Conservation (phyloP, 495 filamentous ascomycete genomes). For the Daldinia vernicosa region DNA sequence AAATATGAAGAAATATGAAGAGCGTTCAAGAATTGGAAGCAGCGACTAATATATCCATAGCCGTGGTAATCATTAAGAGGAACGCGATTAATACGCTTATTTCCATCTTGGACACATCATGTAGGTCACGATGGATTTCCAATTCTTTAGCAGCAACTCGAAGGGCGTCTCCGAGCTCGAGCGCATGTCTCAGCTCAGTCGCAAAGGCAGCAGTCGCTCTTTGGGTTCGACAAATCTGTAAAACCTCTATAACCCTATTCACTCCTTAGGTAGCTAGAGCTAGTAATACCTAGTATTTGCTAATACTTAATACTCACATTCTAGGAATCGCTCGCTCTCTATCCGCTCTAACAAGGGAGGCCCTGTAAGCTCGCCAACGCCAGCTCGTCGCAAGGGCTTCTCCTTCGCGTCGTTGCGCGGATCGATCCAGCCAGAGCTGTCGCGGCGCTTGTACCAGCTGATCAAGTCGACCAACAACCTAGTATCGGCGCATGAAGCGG, state of each 20-base stretch:
- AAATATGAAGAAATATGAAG: constrained; percentile 17
- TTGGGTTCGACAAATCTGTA: constrained; percentile 45
- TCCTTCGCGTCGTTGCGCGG: constrained; percentile 83
- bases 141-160: constrained; percentile 42
- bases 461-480: constrained; percentile 92
- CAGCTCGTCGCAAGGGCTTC: constrained; percentile 60
- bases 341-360: constrained; percentile 64
- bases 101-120: constrained; percentile 32
- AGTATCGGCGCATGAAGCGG: constrained; percentile 82
- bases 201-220: constrained; percentile 30
- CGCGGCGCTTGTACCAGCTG: constrained; percentile 82
- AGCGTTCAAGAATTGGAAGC: constrained; percentile 25
- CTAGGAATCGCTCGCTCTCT: constrained; percentile 60
- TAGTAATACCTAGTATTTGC: neutral
- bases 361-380: constrained; percentile 50
- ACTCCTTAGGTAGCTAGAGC: neutral
- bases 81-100: neutral
- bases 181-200: constrained; percentile 33
- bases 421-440: constrained; percentile 82
- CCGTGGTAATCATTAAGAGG: constrained; percentile 8
- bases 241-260: constrained; percentile 24
- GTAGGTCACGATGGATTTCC: constrained; percentile 48
- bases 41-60: constrained; percentile 23
- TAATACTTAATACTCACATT: constrained; percentile 33
- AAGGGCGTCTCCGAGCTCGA: constrained; percentile 45